phyloP scores from a whole-genome alignment of 768 basidiomycete genomes.

The Hygrocybe punicea region DNA sequence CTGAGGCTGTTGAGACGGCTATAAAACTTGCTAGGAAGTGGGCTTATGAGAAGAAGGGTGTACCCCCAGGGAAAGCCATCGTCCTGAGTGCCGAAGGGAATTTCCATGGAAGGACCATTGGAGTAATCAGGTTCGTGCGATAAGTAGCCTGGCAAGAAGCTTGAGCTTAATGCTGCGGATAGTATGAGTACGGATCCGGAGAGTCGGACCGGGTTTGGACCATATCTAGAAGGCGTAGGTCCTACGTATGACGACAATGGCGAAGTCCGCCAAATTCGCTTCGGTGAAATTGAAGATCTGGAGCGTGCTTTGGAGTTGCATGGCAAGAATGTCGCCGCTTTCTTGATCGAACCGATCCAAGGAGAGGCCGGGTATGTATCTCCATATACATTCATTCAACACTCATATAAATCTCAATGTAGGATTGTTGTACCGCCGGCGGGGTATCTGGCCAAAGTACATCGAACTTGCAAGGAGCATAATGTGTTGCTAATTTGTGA shows the following conservation, averaged over 20 bases:
- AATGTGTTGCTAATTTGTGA: slow-evolving; percentile 97
- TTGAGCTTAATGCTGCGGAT: slow-evolving; percentile 15
- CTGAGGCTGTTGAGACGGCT: slow-evolving; percentile 97
- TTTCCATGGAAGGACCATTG: slow-evolving; percentile 93
- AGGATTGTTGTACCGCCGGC: slow-evolving; percentile 90
- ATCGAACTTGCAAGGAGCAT: slow-evolving; percentile 84
- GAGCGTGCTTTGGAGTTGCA: slow-evolving; percentile 73
- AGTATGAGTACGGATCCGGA: slow-evolving; percentile 97
- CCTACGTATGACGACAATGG: slow-evolving; percentile 61
- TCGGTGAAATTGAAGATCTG: slow-evolving; percentile 80
- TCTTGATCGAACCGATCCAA: slow-evolving; percentile 97
- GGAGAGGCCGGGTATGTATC: slow-evolving; percentile 89
- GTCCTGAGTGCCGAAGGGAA: slow-evolving; percentile 85
- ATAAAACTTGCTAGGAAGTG: slow-evolving; percentile 95
- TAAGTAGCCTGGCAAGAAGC: slow-evolving; percentile 2
- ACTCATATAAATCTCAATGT: background rate
- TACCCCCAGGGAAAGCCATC: slow-evolving; percentile 77
- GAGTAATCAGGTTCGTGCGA: slow-evolving; percentile 67
- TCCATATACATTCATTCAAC: background rate
- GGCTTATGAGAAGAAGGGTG: slow-evolving; percentile 88
- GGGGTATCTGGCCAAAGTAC: slow-evolving; percentile 78
- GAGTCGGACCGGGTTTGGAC: slow-evolving; percentile 82
- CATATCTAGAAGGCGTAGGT: slow-evolving; percentile 82
- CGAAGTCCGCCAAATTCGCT: slow-evolving; percentile 61
- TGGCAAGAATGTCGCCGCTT: slow-evolving; percentile 83